Evolutionary conservation across 2,329 filamentous ascomycete genomes (phyloP), one percentile per base, ranked within the genome.

Genomic region (Lachnellula willkommii): DNA sequence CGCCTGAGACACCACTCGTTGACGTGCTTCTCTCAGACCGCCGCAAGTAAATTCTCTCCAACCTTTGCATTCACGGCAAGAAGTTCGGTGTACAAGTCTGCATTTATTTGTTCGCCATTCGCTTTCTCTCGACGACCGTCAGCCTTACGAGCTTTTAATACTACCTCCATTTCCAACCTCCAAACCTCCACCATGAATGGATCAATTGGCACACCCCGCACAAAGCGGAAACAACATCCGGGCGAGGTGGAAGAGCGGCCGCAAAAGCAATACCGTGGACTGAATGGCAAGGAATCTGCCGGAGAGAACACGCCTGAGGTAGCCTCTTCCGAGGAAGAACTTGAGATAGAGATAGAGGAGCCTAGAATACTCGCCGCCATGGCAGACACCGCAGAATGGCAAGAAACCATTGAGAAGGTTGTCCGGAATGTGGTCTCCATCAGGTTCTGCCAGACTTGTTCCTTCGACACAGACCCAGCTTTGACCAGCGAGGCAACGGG

Each of bases 341-440:
- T 75, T 15, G 65, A 66, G 15, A 56, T 64, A 47, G 71, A 73
- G 49, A 56, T 67, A 24, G 76, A 74, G 50, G 62, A 71, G 14
- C 69, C 62, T 45, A 59, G 69, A 65, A 57, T 69, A 57, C 8
- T 75, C 54, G 70, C 74, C 59, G 71, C 72, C 56, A 68, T 79
- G 63, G 76, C 69, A 53, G 76, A 76, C 60, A 89, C 87, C 2
- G 85, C 85, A 24, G 92, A 95, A 75, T 99, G 94, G 94, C 93
- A 97, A 73, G 88, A 86, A 50, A 96, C 92, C 0, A 95, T 97
- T 58, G 92, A 96, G 73, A 87, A 85, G 59, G 94, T 99, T 3
- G 92, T 99, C 53, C 86, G 88, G 70, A 96, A 92, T 65, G 94
- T 97, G 17, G 94, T 99, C 50, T 96, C 93, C n/a, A 97, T 99